Conservation (phyloP, 495 filamentous ascomycete genomes). For the Rostrohypoxylon terebratum region DNA sequence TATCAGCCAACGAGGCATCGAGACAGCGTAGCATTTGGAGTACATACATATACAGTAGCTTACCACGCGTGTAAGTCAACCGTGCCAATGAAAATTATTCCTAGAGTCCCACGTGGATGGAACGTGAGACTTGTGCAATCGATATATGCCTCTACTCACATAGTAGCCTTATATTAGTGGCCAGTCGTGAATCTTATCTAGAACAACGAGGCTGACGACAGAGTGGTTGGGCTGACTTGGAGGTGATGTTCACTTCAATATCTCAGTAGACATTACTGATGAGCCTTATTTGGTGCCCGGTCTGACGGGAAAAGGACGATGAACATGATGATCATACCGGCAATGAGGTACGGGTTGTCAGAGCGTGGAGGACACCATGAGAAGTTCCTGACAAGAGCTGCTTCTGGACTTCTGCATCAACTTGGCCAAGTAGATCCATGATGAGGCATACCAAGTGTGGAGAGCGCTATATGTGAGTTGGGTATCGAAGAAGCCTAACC, state of each 20-base stretch:
- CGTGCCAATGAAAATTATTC: slow-evolving; percentile 29
- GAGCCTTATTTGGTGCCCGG: background rate
- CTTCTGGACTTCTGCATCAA: slow-evolving; percentile 19
- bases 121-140: slow-evolving; percentile 18
- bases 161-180: slow-evolving; percentile 21
- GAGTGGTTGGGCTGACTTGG: slow-evolving; percentile 35
- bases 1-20: slow-evolving; percentile 32
- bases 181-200: slow-evolving; percentile 18
- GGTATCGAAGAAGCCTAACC: slow-evolving; percentile 39
- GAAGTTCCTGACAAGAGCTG: slow-evolving; percentile 29
- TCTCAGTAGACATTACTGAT: background rate
- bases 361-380: slow-evolving; percentile 13
- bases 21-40: slow-evolving; percentile 19
- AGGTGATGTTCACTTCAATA: slow-evolving; percentile 10
- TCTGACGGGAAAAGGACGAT: background rate
- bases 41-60: background rate
- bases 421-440: slow-evolving; percentile 27
- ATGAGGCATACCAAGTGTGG: slow-evolving; percentile 36
- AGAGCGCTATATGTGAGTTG: slow-evolving; percentile 26
- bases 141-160: slow-evolving; percentile 8
- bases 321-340: slow-evolving; percentile 12
- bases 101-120: slow-evolving; percentile 32
- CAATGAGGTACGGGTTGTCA: slow-evolving; percentile 4
- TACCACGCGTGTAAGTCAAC: slow-evolving; percentile 15
- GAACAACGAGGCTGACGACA: slow-evolving; percentile 32